These are phyloP conservation scores for Mycothermus thermophilus DNA, from an alignment of 495 filamentous ascomycete genomes.

Conservation along the genomic window DNA sequence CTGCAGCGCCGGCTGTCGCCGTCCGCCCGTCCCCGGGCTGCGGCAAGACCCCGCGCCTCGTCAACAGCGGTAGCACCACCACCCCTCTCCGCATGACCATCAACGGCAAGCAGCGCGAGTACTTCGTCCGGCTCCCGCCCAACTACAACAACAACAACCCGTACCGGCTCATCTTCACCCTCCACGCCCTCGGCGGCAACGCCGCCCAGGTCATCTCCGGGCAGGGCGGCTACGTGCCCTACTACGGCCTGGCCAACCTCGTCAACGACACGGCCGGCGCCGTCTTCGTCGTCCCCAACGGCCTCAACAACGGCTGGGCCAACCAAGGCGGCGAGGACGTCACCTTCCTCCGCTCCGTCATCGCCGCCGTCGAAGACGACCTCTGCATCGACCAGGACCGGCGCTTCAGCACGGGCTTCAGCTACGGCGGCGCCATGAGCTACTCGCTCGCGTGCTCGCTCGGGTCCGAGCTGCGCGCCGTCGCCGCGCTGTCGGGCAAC, in stretches of 20 bases:
- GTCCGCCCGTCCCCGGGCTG: slow-evolving; percentile 9
- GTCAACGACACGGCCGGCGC: slow-evolving; percentile 18
- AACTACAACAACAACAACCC: slow-evolving; percentile 29
- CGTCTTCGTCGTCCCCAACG: slow-evolving; percentile 31
- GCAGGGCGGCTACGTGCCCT: slow-evolving; percentile 19
- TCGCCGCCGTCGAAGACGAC: slow-evolving; percentile 21
- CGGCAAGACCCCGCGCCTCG: slow-evolving; percentile 4
- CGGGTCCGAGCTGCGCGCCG: slow-evolving; percentile 26
- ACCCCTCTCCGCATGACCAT: slow-evolving; percentile 13
- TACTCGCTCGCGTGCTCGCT: slow-evolving; percentile 31
- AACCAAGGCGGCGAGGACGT: slow-evolving; percentile 32
- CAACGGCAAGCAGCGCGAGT: slow-evolving; percentile 16
- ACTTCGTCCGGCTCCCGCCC: slow-evolving; percentile 24
- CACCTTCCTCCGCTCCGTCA: slow-evolving; percentile 22
- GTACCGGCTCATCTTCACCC: slow-evolving; percentile 29
- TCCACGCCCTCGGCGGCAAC: slow-evolving; percentile 27
- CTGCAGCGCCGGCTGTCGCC: no score
- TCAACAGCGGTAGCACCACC: background rate
- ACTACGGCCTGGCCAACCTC: slow-evolving; percentile 26
- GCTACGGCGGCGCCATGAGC: slow-evolving; percentile 35
- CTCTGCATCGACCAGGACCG: slow-evolving; percentile 31
- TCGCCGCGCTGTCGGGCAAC: slow-evolving; percentile 27
- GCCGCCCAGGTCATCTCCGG: slow-evolving; percentile 22
- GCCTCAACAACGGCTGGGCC: slow-evolving; percentile 31
- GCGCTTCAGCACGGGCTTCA: slow-evolving; percentile 32